These are phyloP conservation scores for Lactarius hengduanensis DNA, from an alignment of 768 basidiomycete genomes.

Conservation along the genomic window DNA sequence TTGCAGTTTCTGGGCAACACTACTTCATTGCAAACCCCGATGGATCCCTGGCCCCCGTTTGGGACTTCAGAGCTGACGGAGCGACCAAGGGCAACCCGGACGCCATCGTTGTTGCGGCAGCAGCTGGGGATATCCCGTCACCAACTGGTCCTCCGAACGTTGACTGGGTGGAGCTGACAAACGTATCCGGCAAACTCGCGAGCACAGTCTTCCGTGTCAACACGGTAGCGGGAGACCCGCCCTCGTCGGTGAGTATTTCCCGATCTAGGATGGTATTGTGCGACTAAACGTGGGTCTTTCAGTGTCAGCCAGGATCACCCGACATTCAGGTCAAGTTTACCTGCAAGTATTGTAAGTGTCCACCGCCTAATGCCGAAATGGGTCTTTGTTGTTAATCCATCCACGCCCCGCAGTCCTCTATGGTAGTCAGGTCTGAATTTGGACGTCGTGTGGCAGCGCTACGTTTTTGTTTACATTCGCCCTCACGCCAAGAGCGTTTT, in stretches of 20 bases:
- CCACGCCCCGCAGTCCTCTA: too few relatives aligned
- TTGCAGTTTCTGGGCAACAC: background rate
- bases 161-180: background rate
- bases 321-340: background rate
- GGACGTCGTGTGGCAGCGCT: too few relatives aligned
- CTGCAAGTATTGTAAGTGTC: background rate
- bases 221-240: background rate
- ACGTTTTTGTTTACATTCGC: too few relatives aligned
- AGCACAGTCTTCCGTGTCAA: background rate
- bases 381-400: background rate
- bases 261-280: background rate
- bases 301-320: background rate
- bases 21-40: background rate
- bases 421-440: too few relatives aligned
- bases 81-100: background rate
- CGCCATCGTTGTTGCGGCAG: background rate
- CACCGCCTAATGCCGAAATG: background rate
- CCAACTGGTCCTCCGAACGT: background rate
- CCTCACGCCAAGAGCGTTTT: too few relatives aligned
- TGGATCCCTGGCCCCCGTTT: background rate
- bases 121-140: background rate
- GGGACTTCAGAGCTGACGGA: background rate
- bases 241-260: background rate
- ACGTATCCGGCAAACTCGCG: background rate
- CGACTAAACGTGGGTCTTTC: background rate